Conservation (phyloP, 2,329 filamentous ascomycete species). For the Intubia oerlemansii region DNA sequence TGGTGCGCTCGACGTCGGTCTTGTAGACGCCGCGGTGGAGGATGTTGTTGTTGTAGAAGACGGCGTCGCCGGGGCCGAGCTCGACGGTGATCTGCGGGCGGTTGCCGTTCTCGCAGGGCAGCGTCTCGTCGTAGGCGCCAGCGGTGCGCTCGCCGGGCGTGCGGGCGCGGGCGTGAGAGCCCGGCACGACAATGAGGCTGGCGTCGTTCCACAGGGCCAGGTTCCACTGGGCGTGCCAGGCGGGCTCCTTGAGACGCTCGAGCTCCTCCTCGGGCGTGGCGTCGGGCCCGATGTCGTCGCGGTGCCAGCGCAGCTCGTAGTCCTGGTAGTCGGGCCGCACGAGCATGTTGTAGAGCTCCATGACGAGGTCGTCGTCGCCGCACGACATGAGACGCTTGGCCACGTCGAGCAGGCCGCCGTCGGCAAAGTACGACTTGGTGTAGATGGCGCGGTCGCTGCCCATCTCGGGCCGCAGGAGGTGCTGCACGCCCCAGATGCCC, state of each 20-base stretch:
- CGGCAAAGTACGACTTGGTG: slow-evolving; percentile 49
- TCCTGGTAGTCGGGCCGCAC: slow-evolving; percentile 42
- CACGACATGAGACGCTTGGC: slow-evolving; percentile 40
- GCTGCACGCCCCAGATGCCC: slow-evolving; percentile 81
- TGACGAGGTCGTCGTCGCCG: slow-evolving; percentile 43
- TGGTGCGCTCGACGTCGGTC: slow-evolving; percentile 37
- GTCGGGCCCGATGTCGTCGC: slow-evolving; percentile 57
- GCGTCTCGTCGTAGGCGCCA: slow-evolving; percentile 34
- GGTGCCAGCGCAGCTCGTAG: slow-evolving; percentile 66
- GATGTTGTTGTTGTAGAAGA: slow-evolving; percentile 85
- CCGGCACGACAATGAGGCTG: slow-evolving; percentile 56
- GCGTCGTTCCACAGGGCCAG: slow-evolving; percentile 57
- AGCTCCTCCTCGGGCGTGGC: slow-evolving; percentile 47
- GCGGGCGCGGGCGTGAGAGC: slow-evolving; percentile 48
- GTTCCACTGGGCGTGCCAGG: slow-evolving; percentile 74
- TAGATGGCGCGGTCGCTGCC: slow-evolving; percentile 35
- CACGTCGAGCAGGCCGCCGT: slow-evolving; percentile 34
- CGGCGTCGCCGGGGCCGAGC: slow-evolving; percentile 53
- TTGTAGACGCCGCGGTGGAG: slow-evolving; percentile 51
- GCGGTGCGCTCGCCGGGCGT: slow-evolving; percentile 49
- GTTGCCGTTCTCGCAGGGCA: slow-evolving; percentile 39
- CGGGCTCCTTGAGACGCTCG: slow-evolving; percentile 29
- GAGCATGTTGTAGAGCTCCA: slow-evolving; percentile 79
- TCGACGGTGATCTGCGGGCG: slow-evolving; percentile 44
- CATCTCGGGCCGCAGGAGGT: slow-evolving; percentile 56